Base-by-base conservation (phyloP, 1,284 basidiomycete species). In the Sporisorium scitamineum region DNA sequence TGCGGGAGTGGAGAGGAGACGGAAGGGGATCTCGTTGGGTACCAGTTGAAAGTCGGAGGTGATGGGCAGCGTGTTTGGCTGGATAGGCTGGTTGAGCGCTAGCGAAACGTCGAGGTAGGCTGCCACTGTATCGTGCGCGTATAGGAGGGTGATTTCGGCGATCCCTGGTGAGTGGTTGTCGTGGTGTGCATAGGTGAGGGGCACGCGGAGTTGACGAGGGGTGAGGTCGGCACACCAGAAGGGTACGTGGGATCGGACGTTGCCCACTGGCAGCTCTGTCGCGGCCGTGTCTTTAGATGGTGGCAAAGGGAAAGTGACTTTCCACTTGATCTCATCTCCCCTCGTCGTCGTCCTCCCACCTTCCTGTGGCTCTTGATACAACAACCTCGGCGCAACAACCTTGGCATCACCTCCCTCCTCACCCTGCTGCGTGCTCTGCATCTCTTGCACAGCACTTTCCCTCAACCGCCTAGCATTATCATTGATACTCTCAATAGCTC, bases 161-260 rank as follows among this genome's bases (percentile, higher is more conserved):
- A 80, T 62, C 0, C 79, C 79, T 5, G 61, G 64, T 0, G 67
- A 69, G 10, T 51, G 47, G 22, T 80, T 80, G n/a, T 66, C 61
- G 53, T 80, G 79, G 24, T 55, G 42, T 2, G 64, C 52, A 10
- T 69, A 52, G 31, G 37, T 48, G 16, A 47, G 41, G 2, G 77
- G 79, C 4, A 77, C 79, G 47, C 66, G 57, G 5, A 53, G 45
- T 2, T 61, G 22, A 9, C 78, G 58, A 2, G 77, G 73, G 1
- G 75, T 80, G 11, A 79, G 47, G 44, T 80, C 79, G 3, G 77
- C 65, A 50, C 78, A 79, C 65, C 69, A 80, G 52, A 80, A 80
- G 2, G 79, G 79, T 3, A 69, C 70, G 11, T 54, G 56, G 14
- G 69, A 64, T 27, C 77, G 20, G 2, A 47, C 26, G 29, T 64